Evolutionary conservation across 768 basidiomycete genomes (phyloP).

Genomic region (Panaeolus cyanescens): DNA sequence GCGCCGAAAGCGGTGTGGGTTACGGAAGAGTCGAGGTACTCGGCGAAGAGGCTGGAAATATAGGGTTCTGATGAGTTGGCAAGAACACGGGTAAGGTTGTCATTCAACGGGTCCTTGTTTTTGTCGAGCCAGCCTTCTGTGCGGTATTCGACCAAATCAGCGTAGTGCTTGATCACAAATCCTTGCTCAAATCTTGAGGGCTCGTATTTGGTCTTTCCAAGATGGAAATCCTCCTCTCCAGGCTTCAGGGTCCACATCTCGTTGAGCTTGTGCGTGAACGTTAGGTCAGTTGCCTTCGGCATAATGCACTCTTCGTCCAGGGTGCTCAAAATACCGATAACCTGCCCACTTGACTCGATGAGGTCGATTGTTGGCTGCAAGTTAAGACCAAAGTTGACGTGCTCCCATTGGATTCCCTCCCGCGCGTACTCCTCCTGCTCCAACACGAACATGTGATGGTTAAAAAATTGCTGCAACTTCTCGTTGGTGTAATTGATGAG

Average conservation of each 20-base stretch:
- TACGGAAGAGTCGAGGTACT: slow-evolving; percentile 61
- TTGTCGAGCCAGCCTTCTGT: slow-evolving; percentile 98
- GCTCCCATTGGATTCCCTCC: slow-evolving; percentile 97
- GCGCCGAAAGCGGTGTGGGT: slow-evolving; percentile 39
- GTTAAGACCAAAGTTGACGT: slow-evolving; percentile 96
- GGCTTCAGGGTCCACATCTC: slow-evolving; percentile 64
- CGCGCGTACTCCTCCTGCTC: slow-evolving; percentile 99
- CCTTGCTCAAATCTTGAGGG: slow-evolving; percentile 90
- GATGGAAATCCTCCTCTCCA: slow-evolving; percentile 62
- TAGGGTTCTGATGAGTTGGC: slow-evolving; percentile 82
- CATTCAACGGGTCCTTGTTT: slow-evolving; percentile 98
- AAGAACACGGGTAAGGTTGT: slow-evolving; percentile 89
- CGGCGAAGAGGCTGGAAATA: slow-evolving; percentile 81
- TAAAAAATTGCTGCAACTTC: slow-evolving; percentile 97
- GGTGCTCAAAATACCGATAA: slow-evolving; percentile 89
- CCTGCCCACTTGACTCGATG: slow-evolving; percentile 81
- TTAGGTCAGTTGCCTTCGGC: slow-evolving; percentile 96
- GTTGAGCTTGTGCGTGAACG: slow-evolving; percentile 92
- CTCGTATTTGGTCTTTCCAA: slow-evolving; percentile 81
- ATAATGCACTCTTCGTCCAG: slow-evolving; percentile 99
- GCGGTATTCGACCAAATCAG: slow-evolving; percentile 94
- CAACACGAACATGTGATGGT: slow-evolving; percentile 99
- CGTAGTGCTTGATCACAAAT: slow-evolving; percentile 95
- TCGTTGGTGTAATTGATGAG: slow-evolving; percentile 99
- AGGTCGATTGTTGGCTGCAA: slow-evolving; percentile 98